Conservation (phyloP, 2,329 filamentous ascomycete genomes). For the Dactylellina cionopaga region DNA sequence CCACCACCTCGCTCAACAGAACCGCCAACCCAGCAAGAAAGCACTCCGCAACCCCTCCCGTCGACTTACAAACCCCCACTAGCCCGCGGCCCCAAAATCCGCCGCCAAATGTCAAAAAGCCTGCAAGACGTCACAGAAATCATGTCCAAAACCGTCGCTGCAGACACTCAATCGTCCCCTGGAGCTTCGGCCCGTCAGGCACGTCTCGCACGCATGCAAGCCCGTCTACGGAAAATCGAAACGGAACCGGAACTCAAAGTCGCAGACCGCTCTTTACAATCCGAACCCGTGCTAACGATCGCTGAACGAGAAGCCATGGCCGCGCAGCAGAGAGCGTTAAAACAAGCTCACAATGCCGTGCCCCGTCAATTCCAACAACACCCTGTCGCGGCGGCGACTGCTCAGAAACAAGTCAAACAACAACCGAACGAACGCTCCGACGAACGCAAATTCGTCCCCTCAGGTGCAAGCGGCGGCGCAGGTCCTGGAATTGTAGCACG, state of each 20-base stretch:
- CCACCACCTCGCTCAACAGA: not conserved
- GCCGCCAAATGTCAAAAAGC: not conserved
- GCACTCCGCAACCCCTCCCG: too few relatives aligned
- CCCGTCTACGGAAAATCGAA: constrained; percentile 7
- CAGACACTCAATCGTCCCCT: not conserved
- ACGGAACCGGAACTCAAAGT: not conserved
- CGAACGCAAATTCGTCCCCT: too few relatives aligned
- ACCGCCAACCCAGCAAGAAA: not conserved
- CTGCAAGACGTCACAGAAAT: constrained; percentile 5
- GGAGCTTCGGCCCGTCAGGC: not conserved
- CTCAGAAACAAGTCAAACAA: not conserved
- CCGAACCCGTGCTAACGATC: not conserved
- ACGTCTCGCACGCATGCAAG: constrained; percentile 2
- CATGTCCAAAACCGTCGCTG: constrained; percentile 20
- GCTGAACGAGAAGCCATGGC: constrained; percentile 16
- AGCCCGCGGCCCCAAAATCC: not conserved
- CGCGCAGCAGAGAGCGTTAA: constrained; percentile 20
- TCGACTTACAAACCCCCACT: constrained; percentile 1
- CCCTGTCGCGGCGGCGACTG: not conserved
- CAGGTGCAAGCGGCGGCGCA: not conserved
- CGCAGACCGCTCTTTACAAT: not conserved
- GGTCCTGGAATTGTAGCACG: not conserved
- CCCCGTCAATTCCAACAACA: too few relatives aligned
- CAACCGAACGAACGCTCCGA: not conserved
- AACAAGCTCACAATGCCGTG: too few relatives aligned